These are phyloP conservation scores for Linnemannia exigua DNA, from an alignment of 192 early-diverging fungal genomes.

Conservation along the genomic window DNA sequence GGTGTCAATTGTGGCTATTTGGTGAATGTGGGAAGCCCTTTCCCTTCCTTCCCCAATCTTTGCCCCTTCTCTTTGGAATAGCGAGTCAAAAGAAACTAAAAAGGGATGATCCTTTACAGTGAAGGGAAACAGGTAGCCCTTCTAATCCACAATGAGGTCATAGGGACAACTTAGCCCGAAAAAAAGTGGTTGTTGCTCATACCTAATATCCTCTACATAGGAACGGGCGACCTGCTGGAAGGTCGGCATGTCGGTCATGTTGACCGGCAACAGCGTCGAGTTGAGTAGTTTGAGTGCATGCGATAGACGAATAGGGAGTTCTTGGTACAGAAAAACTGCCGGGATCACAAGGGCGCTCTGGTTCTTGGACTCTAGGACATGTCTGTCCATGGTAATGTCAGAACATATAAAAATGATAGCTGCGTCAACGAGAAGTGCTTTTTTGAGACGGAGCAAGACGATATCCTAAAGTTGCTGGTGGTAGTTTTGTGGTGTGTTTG, in stretches of 20 bases:
- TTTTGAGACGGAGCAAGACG: too few relatives aligned
- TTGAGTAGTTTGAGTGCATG: slow-evolving; percentile 66
- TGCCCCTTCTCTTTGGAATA: not conserved
- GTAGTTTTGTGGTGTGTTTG: not conserved
- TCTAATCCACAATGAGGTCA: not conserved
- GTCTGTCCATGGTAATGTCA: slow-evolving; percentile 2
- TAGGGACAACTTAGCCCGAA: not conserved
- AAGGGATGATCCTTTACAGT: slow-evolving; percentile 4
- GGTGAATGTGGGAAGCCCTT: not conserved
- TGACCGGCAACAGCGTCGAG: slow-evolving; percentile 59
- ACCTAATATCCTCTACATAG: slow-evolving; percentile 67
- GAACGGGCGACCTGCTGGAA: slow-evolving; percentile 64
- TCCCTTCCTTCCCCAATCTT: too few relatives aligned
- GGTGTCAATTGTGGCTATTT: not conserved
- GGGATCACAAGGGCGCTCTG: slow-evolving; percentile 44
- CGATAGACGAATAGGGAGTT: slow-evolving; percentile 70
- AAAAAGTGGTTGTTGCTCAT: not conserved
- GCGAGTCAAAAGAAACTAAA: not conserved
- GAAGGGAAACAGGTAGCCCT: not conserved
- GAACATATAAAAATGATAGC: not conserved
- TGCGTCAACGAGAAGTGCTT: too few relatives aligned
- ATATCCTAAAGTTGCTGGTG: too few relatives aligned
- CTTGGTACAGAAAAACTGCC: slow-evolving; percentile 67
- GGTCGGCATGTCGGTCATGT: slow-evolving; percentile 58
- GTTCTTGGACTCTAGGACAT: slow-evolving; percentile 44